phyloP scores from a whole-genome alignment of 1,284 basidiomycete species.

The Cerioporus squamosus region DNA sequence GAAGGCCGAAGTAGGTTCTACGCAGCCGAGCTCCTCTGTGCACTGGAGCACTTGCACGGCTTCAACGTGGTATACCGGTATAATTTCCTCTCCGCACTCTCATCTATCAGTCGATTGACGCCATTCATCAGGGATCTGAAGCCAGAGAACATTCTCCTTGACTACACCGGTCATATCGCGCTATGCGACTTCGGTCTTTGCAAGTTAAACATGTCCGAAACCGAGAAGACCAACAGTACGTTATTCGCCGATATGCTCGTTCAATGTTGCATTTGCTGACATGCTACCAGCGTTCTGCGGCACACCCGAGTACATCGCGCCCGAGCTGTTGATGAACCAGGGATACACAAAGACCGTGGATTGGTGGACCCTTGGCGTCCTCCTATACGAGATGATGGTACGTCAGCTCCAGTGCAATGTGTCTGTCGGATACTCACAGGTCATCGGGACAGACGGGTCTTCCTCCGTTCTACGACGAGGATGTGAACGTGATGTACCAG shows the following conservation, averaged over 20 bases:
- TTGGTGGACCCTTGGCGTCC: constrained; percentile 99
- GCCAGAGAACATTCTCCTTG: constrained; percentile 96
- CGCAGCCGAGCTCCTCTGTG: constrained; percentile 93
- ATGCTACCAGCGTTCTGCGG: constrained; percentile 87
- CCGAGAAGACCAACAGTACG: constrained; percentile 96
- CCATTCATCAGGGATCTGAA: constrained; percentile 77
- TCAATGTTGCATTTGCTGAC: constrained; percentile 4
- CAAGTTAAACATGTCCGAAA: constrained; percentile 98
- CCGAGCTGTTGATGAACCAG: constrained; percentile 94
- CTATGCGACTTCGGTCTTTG: constrained; percentile 99
- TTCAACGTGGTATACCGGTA: constrained; percentile 99
- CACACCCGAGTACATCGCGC: constrained; percentile 98
- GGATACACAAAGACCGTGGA: constrained; percentile 99
- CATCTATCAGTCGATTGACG: not conserved
- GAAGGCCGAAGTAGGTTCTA: constrained; percentile 95
- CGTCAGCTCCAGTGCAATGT: constrained; percentile 16
- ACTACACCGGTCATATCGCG: constrained; percentile 98
- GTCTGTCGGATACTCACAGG: not conserved
- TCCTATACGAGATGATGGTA: constrained; percentile 99
- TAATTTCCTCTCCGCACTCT: constrained; percentile 20
- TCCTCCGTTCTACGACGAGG: constrained; percentile 98
- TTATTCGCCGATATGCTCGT: constrained; percentile 7
- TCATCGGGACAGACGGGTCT: constrained; percentile 75
- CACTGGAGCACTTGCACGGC: constrained; percentile 94
- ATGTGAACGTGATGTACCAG: constrained; percentile 98